Evolutionary conservation across 2,329 filamentous ascomycete species (phyloP), one percentile per base, ranked within the genome.

Genomic region (Neoascochyta sp.): DNA sequence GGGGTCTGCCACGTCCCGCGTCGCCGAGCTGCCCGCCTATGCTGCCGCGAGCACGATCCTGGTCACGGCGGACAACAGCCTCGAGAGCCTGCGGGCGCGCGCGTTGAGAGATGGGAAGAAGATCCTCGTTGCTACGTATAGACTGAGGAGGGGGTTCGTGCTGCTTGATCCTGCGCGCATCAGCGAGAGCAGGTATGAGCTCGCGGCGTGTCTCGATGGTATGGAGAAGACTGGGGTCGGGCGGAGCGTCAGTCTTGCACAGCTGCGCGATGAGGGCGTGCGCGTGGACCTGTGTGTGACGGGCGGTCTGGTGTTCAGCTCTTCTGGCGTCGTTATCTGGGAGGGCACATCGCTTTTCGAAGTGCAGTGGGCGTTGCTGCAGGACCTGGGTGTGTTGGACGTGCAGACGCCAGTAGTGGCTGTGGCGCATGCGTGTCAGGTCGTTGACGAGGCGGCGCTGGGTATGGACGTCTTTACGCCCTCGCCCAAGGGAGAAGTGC

Each of bases 341-440:
- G 66, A 67, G 35, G 65, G 64, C 1, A 55, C 62, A 24, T 57
- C 63, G 8, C 57, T 63, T 24, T 69, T 69, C 24, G 66, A 69
- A 25, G 51, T 69, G 5, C 66, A 67, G 33, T 70, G 64, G 64
- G 63, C 50, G 1, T 58, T 70, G 44, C 43, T 69, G 15, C 54
- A 50, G 15, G 52, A 58, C 11, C 40, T 64, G 9, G 52, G 56
- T 4, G 39, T 58, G 8, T 47, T 68, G 5, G 31, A 29, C 4
- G 9, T 26, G 5, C 24, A 39, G 3, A 55, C 57, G 4, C 45
- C 48, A 0, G 60, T 61, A 3, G 46, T 62, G 2, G 60, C 57
- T 5, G 32, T 69, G 5, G 65, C 62, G 6, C 67, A 70, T 40
- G 52, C 58, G 11, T 69, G 64, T 32, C 67, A 70, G 43, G 53